A percentile compares a stretch with the other conserved stretches of the same genome.
Conservation (phyloP, 371 early-diverging fungal genomes). For the Rhizopus arrhizus region DNA sequence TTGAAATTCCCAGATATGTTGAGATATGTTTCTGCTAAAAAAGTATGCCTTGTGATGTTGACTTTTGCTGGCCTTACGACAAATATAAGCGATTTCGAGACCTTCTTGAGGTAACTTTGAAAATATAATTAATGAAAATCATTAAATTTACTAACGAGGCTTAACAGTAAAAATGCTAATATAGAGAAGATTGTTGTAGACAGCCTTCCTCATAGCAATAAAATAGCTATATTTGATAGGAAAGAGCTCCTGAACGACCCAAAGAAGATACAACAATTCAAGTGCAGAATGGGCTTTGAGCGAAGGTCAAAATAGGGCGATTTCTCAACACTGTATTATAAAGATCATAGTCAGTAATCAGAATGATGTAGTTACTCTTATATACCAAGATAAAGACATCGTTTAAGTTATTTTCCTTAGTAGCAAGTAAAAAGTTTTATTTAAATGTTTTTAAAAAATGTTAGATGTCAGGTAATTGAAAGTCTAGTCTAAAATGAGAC, state of each 20-base stretch:
- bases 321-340: constrained; percentile 2
- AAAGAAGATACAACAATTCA: constrained; percentile 11
- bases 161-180: constrained; percentile 23
- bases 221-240: constrained; percentile 22
- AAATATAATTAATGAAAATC: constrained; percentile 22
- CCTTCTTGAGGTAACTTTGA: constrained; percentile 22
- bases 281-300: constrained; percentile 14
- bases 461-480: constrained; percentile 5
- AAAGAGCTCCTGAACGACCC: constrained; percentile 16
- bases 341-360: constrained; percentile 15
- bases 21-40: constrained; percentile 14
- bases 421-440: constrained; percentile 9
- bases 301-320: constrained; percentile 7
- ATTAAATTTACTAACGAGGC: constrained; percentile 15
- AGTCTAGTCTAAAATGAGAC: constrained; percentile 4
- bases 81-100: constrained; percentile 15
- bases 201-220: constrained; percentile 21
- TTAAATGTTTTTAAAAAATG: constrained; percentile 6
- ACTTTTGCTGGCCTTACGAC: constrained; percentile 25
- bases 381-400: constrained; percentile 12
- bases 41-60: constrained; percentile 20
- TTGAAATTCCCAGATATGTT: constrained; percentile 20
- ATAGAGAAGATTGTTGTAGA: constrained; percentile 24
- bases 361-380: constrained; percentile 12
- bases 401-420: constrained; percentile 9